Evolutionary conservation across 768 basidiomycete species (phyloP).

Genomic region (Lentinula detonsa): DNA sequence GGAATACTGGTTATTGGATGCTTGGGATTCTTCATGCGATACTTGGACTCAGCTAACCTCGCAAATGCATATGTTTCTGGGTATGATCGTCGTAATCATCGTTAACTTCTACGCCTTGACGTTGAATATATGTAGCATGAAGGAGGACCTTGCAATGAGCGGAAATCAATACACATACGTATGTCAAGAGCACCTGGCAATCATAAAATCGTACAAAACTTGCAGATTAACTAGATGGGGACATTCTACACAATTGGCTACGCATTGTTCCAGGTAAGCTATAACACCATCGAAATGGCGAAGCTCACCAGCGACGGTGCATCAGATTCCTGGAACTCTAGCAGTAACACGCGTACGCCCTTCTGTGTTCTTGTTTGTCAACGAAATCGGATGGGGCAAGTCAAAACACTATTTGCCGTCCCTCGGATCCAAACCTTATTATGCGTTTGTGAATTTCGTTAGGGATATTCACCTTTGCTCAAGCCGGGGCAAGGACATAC

Average conservation of each 20-base stretch:
- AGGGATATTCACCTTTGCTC: constrained; percentile 19
- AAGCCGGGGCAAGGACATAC: constrained; percentile 16
- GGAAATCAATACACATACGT: constrained; percentile 20
- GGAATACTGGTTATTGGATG: constrained; percentile 19
- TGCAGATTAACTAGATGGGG: constrained; percentile 13
- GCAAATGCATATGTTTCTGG: constrained; percentile 17
- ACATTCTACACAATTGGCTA: constrained; percentile 19
- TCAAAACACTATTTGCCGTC: neutral
- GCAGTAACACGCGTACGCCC: constrained; percentile 18
- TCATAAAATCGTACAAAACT: neutral
- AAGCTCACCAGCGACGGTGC: neutral
- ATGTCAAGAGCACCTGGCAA: neutral
- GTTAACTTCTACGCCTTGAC: neutral
- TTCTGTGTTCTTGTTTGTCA: constrained; percentile 13
- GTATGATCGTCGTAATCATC: neutral
- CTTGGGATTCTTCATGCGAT: constrained; percentile 19
- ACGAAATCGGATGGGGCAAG: constrained; percentile 19
- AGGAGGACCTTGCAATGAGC: constrained; percentile 17
- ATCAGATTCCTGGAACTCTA: constrained; percentile 17
- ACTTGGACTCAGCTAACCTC: constrained; percentile 18
- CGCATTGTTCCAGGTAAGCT: constrained; percentile 13
- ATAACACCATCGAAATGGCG: neutral
- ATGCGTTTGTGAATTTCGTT: neutral
- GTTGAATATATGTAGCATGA: constrained; percentile 13
- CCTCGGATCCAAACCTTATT: too few species aligned